phyloP scores from a whole-genome alignment of 169 alveolate genomes.

The Babesia ovis region DNA sequence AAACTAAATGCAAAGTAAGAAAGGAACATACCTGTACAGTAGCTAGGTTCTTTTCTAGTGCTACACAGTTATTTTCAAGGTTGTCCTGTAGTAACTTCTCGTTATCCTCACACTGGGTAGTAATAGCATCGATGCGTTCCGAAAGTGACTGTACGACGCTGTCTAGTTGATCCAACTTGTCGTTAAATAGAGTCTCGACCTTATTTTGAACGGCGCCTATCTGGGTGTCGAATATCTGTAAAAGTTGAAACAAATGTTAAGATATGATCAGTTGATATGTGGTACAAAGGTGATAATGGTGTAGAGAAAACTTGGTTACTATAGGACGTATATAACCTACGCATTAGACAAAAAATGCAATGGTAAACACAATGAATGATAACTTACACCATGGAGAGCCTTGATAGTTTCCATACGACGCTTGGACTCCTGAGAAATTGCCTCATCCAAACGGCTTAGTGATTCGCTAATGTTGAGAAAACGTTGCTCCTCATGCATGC shows the following conservation, averaged over 20 bases:
- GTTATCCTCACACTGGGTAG: slow-evolving; percentile 45
- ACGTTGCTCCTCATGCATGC: slow-evolving; percentile 54
- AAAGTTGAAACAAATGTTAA: neutral
- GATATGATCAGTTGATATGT: neutral
- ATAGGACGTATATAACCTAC: neutral
- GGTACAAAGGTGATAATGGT: neutral
- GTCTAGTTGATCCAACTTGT: slow-evolving; percentile 60
- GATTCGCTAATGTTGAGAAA: slow-evolving; percentile 50
- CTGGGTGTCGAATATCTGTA: slow-evolving; percentile 63
- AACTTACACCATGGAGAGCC: slow-evolving; percentile 67
- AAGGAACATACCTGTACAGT: slow-evolving; percentile 56
- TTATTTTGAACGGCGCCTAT: slow-evolving; percentile 56
- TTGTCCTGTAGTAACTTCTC: slow-evolving; percentile 43
- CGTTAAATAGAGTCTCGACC: slow-evolving; percentile 57
- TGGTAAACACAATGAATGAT: neutral
- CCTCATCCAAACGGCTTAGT: slow-evolving; percentile 36
- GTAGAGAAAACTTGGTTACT: neutral
- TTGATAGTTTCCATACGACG: slow-evolving; percentile 71
- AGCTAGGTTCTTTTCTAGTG: slow-evolving; percentile 58
- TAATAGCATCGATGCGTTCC: slow-evolving; percentile 55
- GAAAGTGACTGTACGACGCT: slow-evolving; percentile 55
- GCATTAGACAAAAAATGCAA: neutral
- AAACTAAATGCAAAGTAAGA: neutral
- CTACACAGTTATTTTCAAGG: slow-evolving; percentile 56
- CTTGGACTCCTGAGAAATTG: slow-evolving; percentile 66